These are phyloP conservation scores for Pseudogymnoascus sp. DNA, from an alignment of 2,329 filamentous ascomycete species.

Conservation along the genomic window DNA sequence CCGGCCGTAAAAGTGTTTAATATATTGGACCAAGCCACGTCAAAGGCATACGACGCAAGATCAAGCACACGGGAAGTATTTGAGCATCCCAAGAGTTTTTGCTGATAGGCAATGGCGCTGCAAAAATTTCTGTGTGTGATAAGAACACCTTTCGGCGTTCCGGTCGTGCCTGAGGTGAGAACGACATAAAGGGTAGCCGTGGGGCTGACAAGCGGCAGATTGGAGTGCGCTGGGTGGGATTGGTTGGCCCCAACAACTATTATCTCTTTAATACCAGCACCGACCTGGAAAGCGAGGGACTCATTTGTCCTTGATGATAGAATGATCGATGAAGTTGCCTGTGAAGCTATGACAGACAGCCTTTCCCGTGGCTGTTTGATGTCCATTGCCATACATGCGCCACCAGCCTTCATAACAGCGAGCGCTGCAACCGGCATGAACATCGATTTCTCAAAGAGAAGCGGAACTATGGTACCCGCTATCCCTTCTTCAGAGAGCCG, in stretches of 20 bases:
- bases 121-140: background rate
- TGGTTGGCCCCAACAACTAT: background rate
- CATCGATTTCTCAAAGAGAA: slow-evolving; percentile 23
- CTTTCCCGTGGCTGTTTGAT: slow-evolving; percentile 16
- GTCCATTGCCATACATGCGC: slow-evolving; percentile 26
- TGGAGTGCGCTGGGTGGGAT: background rate
- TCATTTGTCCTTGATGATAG: background rate
- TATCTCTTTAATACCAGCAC: background rate
- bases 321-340: background rate
- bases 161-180: slow-evolving; percentile 23
- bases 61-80: slow-evolving; percentile 12
- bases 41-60: slow-evolving; percentile 14
- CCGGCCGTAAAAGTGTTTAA: slow-evolving; percentile 9
- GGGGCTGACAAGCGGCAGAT: background rate
- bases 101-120: background rate
- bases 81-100: background rate
- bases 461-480: slow-evolving; percentile 11
- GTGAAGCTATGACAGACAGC: background rate
- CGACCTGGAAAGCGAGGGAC: background rate
- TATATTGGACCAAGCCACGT: slow-evolving; percentile 8
- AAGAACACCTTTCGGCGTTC: slow-evolving; percentile 21
- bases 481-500: background rate
- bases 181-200: slow-evolving; percentile 13
- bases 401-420: slow-evolving; percentile 24
- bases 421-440: slow-evolving; percentile 23